These are phyloP conservation scores for Wickerhamomyces xylosicus DNA, from an alignment of 805 yeast species.

Conservation along the genomic window DNA sequence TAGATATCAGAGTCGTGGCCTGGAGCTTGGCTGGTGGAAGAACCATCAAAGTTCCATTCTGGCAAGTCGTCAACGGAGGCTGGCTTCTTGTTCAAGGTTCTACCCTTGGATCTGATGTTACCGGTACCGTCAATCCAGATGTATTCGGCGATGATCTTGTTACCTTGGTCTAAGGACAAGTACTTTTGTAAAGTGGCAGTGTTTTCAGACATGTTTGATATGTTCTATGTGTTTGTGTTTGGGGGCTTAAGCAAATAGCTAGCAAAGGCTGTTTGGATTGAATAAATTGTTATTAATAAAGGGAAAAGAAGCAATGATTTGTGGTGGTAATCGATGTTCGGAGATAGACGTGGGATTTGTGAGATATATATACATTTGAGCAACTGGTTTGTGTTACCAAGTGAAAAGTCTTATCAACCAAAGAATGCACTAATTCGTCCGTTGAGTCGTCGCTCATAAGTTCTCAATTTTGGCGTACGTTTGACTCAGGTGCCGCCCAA, in stretches of 20 bases:
- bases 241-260: neutral
- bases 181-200: slow-evolving; percentile 79
- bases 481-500: no score
- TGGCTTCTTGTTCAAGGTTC: slow-evolving; percentile 66
- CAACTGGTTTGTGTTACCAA: no score
- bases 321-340: no score
- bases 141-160: slow-evolving; percentile 87
- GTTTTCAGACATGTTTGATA: slow-evolving; percentile 45
- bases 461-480: no score
- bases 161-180: slow-evolving; percentile 74
- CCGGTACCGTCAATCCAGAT: slow-evolving; percentile 96
- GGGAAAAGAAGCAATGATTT: no score
- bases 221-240: slow-evolving; percentile 5
- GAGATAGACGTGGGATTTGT: no score
- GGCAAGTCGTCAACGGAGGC: slow-evolving; percentile 78
- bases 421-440: no score
- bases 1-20: slow-evolving; percentile 95
- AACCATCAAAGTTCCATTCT: slow-evolving; percentile 99
- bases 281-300: no score
- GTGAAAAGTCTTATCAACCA: no score
- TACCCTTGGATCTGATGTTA: slow-evolving; percentile 87
- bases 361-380: no score
- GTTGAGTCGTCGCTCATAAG: no score
- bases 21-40: slow-evolving; percentile 97
- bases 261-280: no score